phyloP scores from a whole-genome alignment of 352 stramenopile species.

The Phytophthora foliorum region DNA sequence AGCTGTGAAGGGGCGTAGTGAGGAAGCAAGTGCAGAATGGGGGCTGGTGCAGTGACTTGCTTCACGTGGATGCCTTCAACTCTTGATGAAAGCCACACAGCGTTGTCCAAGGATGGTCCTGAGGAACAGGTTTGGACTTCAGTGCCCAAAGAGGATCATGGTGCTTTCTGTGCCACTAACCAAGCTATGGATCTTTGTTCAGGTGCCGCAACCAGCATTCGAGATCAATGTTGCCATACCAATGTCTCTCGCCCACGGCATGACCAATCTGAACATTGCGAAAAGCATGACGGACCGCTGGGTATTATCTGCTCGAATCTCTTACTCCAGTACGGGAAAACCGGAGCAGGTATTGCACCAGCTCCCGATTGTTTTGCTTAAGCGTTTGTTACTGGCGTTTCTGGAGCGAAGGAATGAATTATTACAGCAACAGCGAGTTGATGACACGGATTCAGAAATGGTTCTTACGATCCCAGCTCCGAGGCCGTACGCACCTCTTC shows the following conservation, averaged over 20 bases:
- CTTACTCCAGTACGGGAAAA: not conserved
- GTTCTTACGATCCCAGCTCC: slow-evolving; percentile 17
- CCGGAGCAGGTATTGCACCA: slow-evolving; percentile 29
- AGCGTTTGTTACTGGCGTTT: slow-evolving; percentile 37
- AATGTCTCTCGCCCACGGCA: not conserved
- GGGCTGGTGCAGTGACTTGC: slow-evolving; percentile 14
- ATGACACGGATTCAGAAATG: not conserved
- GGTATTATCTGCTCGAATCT: slow-evolving; percentile 1
- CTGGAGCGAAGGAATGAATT: slow-evolving; percentile 12
- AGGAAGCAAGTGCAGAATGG: slow-evolving; percentile 12
- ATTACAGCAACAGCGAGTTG: not conserved
- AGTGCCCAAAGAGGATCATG: not conserved
- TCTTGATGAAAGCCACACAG: not conserved
- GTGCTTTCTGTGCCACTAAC: not conserved
- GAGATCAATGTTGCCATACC: slow-evolving; percentile 11
- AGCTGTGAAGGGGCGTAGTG: slow-evolving; percentile 15
- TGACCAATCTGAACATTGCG: not conserved
- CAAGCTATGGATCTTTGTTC: not conserved
- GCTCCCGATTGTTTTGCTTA: slow-evolving; percentile 44
- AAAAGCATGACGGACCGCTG: slow-evolving; percentile 5
- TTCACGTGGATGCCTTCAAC: slow-evolving; percentile 4
- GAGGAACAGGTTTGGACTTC: slow-evolving; percentile 8
- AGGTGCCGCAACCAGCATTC: slow-evolving; percentile 11
- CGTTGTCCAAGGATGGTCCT: not conserved
- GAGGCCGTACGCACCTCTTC: slow-evolving; percentile 5